Conservation (phyloP, 805 yeast genomes). For the Yarrowia phangngaensis region DNA sequence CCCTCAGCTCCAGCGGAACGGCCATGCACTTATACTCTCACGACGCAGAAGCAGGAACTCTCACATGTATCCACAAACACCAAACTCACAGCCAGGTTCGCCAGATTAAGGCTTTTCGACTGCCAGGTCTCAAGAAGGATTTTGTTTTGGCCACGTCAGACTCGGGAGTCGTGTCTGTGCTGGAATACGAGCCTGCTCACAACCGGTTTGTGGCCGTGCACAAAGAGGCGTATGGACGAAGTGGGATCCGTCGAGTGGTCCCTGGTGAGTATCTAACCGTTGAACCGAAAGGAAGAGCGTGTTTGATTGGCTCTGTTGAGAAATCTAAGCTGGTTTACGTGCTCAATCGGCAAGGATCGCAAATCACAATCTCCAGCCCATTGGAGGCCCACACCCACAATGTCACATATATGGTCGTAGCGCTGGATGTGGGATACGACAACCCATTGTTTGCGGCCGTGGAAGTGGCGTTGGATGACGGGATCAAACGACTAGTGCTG, state of each 20-base stretch:
- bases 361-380: constrained; percentile 63
- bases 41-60: constrained; percentile 1
- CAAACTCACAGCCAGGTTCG: constrained; percentile 55
- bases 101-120: constrained; percentile 48
- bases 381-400: constrained; percentile 58
- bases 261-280: constrained; percentile 71
- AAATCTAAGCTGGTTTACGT: constrained; percentile 67
- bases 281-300: constrained; percentile 69
- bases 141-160: constrained; percentile 69
- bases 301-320: constrained; percentile 69
- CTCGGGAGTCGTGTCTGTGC: constrained; percentile 63
- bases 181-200: constrained; percentile 46
- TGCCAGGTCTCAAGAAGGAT: constrained; percentile 54
- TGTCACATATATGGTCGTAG: constrained; percentile 53
- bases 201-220: constrained; percentile 46
- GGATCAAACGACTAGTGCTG: constrained; percentile 48
- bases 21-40: constrained; percentile 7
- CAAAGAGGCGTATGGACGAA: constrained; percentile 63
- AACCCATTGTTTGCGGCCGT: constrained; percentile 82
- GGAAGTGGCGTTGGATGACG: constrained; percentile 50
- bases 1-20: constrained; percentile 15
- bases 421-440: constrained; percentile 71
- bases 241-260: constrained; percentile 67
- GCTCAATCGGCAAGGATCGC: constrained; percentile 49
- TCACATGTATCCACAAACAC: neutral